Conservation (phyloP, 208 protist genomes). For the Leishmania gerbilli region DNA sequence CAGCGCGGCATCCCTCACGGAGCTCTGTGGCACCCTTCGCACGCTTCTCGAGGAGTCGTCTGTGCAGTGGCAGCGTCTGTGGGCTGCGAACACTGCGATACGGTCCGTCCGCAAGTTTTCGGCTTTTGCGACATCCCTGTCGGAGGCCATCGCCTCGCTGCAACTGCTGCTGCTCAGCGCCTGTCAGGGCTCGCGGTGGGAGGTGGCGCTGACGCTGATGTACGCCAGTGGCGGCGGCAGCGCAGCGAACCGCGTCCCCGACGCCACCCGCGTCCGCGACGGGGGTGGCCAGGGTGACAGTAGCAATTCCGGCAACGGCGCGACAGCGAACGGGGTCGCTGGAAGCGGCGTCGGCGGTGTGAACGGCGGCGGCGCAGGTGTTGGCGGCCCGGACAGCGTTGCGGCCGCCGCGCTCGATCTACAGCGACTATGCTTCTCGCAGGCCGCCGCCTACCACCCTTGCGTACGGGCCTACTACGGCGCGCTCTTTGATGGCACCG, state of each 20-base stretch:
- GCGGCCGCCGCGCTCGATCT: conserved; percentile 19
- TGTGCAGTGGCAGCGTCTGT: conserved; percentile 30
- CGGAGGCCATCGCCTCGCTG: conserved; percentile 62
- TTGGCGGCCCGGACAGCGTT: conserved; percentile 2
- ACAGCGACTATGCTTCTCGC: conserved; percentile 39
- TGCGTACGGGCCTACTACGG: conserved; percentile 43
- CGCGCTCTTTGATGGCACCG: conserved; percentile 34
- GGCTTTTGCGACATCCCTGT: conserved; percentile 31
- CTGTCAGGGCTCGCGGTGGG: conserved; percentile 43
- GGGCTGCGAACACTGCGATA: background rate
- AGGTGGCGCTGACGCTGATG: conserved; percentile 28
- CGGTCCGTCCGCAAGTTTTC: conserved; percentile 8
- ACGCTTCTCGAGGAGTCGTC: conserved; percentile 47
- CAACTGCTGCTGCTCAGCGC: conserved; percentile 76
- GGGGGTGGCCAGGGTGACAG: background rate
- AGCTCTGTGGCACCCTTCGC: conserved; percentile 39
- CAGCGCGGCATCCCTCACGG: conserved; percentile 26
- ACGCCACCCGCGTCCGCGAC: background rate
- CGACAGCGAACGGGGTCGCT: background rate
- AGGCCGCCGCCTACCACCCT: conserved; percentile 30
- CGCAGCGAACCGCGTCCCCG: background rate
- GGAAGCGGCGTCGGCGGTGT: conserved; percentile 1
- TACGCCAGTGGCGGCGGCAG: conserved; percentile 1
- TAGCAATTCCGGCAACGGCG: background rate
- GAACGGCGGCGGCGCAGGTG: background rate